Base-by-base conservation (phyloP, 495 filamentous ascomycete species). In the Hypoxylon fuscum region DNA sequence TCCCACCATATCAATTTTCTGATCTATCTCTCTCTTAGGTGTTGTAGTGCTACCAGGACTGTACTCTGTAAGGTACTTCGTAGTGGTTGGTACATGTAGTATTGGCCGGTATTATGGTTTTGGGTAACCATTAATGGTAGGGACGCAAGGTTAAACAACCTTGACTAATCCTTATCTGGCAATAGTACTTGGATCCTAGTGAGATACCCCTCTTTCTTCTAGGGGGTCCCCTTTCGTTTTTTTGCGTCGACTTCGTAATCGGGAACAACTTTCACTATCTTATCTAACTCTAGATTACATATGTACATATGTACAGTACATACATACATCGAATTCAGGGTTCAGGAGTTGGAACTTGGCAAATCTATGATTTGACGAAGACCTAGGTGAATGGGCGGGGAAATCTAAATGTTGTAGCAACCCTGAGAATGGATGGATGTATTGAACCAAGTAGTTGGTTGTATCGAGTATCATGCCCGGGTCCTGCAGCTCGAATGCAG, bases 101-200 rank as follows among this genome's bases (percentile, higher is more conserved):
- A 31, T 17, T 15, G 48, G n/a, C 22, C 29, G 25, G 11, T 59
- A 11, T 35, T 46, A 52, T 52, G 37, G 20, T 53, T 64, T 62
- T 58, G 32, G 48, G 60, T 55, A 64, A 64, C 62, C 55, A 49
- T 59, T 59, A 55, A 48, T 55, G 38, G 43, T 50, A 55, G 55
- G 43, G 32, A n/a, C n/a, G n/a, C n/a, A n/a, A 44, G 35, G 35
- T n/a, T 17, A 0, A 10, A 31, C 8, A 14, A n/a, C n/a, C n/a
- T n/a, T 21, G 12, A 25, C 54, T 64, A 58, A 29, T 44, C 61
- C 37, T 7, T 31, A 48, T 59, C n/a, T 32, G 38, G 61, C 12
- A 58, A 38, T 59, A 55, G 55, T 47, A 7, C 5, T 40, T 54
- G 42, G 48, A 31, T 27, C 10, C 25, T 55, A 56, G 44, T 44